These are phyloP conservation scores for Xylariaceae sp. DNA, from an alignment of 2,329 filamentous ascomycete species.

Conservation along the genomic window DNA sequence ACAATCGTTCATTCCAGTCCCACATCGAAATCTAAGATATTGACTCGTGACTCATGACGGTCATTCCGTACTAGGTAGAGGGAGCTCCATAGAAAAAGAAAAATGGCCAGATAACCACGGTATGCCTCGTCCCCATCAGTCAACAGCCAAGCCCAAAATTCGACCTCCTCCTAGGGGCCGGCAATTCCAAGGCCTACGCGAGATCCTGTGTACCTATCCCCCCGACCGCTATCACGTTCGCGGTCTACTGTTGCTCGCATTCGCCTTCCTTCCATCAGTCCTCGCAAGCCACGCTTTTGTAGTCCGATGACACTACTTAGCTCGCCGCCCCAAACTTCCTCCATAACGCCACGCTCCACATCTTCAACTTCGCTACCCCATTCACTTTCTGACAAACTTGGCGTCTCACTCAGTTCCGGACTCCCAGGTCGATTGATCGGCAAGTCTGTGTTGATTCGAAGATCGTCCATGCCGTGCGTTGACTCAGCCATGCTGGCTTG, in stretches of 20 bases:
- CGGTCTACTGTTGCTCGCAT: slow-evolving; percentile 47
- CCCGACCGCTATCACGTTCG: slow-evolving; percentile 30
- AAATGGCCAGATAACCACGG: background rate
- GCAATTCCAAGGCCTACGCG: slow-evolving; percentile 53
- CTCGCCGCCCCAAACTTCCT: slow-evolving; percentile 76
- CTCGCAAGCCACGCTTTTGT: slow-evolving; percentile 87
- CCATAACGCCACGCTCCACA: slow-evolving; percentile 40
- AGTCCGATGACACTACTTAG: slow-evolving; percentile 87
- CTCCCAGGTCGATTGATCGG: slow-evolving; percentile 43
- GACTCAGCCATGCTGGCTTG: slow-evolving; percentile 28
- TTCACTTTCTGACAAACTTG: slow-evolving; percentile 48
- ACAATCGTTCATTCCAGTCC: slow-evolving; percentile 11
- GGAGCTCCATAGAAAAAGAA: background rate
- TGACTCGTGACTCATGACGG: slow-evolving; percentile 13
- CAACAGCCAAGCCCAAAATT: slow-evolving; percentile 14
- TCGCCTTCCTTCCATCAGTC: slow-evolving; percentile 88
- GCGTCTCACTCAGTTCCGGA: slow-evolving; percentile 52
- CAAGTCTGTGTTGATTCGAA: slow-evolving; percentile 52
- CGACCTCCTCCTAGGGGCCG: slow-evolving; percentile 36
- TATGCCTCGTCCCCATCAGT: slow-evolving; percentile 7
- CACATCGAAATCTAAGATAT: slow-evolving; percentile 14
- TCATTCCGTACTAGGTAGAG: slow-evolving; percentile 4
- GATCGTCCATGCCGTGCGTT: slow-evolving; percentile 33
- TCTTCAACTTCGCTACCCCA: slow-evolving; percentile 39
- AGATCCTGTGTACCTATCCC: slow-evolving; percentile 23